phyloP scores from a whole-genome alignment of 2,329 filamentous ascomycete species.

The Clonostachys byssicola region DNA sequence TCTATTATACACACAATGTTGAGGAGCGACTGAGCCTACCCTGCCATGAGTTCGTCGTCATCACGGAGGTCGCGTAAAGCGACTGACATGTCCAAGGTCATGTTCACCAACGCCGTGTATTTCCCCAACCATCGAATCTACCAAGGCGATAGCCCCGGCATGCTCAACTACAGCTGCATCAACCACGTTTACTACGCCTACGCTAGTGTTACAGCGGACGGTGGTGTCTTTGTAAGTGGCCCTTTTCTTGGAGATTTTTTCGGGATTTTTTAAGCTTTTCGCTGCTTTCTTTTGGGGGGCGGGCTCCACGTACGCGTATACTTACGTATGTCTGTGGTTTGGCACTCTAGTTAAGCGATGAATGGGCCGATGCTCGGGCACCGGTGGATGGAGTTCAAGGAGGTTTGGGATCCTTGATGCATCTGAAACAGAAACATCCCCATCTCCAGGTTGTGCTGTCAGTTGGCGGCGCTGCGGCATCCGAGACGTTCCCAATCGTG shows the following conservation, averaged over 20 bases:
- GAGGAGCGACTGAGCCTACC: too few relatives aligned
- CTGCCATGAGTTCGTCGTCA: conserved; percentile 34
- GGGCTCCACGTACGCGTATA: background rate
- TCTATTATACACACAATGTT: background rate
- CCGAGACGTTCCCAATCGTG: conserved; percentile 63
- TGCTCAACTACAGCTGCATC: conserved; percentile 70
- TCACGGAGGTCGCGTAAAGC: conserved; percentile 34
- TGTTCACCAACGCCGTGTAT: conserved; percentile 73
- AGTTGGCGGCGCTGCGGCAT: conserved; percentile 65
- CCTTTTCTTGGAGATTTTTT: background rate
- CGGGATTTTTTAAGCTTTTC: background rate
- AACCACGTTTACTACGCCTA: conserved; percentile 83
- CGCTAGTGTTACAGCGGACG: conserved; percentile 68
- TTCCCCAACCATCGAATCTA: conserved; percentile 80
- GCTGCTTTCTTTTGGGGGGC: background rate
- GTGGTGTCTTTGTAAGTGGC: conserved; percentile 66
- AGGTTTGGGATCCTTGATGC: conserved; percentile 68
- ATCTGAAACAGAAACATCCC: conserved; percentile 66
- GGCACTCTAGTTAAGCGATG: conserved; percentile 63
- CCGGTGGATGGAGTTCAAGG: conserved; percentile 68
- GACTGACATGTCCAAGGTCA: conserved; percentile 38
- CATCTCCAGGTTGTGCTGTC: conserved; percentile 74
- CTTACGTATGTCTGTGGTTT: background rate
- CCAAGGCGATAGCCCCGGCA: conserved; percentile 66
- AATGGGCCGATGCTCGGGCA: conserved; percentile 70